Percentiles rank a stretch among this genome's conserved stretches.
phyloP scores from a whole-genome alignment of 2,329 filamentous ascomycete genomes.

The Alternaria infectoria region DNA sequence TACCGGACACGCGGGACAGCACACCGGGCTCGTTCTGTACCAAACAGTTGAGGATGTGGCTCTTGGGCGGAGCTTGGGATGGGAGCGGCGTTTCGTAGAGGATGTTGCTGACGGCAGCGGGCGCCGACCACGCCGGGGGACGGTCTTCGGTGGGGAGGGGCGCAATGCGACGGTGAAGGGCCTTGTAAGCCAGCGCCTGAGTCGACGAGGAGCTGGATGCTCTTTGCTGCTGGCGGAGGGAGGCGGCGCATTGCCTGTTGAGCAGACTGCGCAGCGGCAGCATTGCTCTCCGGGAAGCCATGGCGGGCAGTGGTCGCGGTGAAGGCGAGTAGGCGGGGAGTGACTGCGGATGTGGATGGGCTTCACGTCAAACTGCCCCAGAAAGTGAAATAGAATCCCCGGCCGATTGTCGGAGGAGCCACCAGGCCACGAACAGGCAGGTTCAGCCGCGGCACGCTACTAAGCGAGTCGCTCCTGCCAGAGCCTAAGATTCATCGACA shows the following conservation, averaged over 20 bases:
- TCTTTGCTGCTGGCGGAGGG: constrained; percentile 39
- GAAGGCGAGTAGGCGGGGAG: constrained; percentile 29
- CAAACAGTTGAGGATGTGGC: constrained; percentile 96
- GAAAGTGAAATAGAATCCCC: constrained; percentile 14
- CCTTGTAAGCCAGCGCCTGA: constrained; percentile 95
- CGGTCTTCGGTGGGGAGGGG: constrained; percentile 79
- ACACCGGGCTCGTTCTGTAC: constrained; percentile 99
- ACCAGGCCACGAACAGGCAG: constrained; percentile 1
- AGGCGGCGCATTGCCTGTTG: constrained; percentile 33
- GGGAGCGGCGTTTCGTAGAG: constrained; percentile 96
- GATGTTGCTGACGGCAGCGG: constrained; percentile 95
- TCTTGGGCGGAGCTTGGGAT: constrained; percentile 82
- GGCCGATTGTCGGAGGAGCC: constrained; percentile 13
- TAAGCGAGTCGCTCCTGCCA: constrained; percentile 9
- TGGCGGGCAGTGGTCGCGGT: constrained; percentile 29
- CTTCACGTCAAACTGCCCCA: constrained; percentile 6
- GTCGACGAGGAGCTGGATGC: constrained; percentile 70
- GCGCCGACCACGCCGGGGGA: constrained; percentile 82
- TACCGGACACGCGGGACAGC: constrained; percentile 92
- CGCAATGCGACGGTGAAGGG: constrained; percentile 86
- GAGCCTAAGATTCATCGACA: background rate
- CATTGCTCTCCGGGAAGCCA: constrained; percentile 53
- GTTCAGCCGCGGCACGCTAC: constrained; percentile 13
- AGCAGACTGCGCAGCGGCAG: constrained; percentile 47
- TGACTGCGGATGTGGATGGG: background rate